Evolutionary conservation across 2,329 filamentous ascomycete genomes (phyloP).

Genomic region (Penicillium sp.): DNA sequence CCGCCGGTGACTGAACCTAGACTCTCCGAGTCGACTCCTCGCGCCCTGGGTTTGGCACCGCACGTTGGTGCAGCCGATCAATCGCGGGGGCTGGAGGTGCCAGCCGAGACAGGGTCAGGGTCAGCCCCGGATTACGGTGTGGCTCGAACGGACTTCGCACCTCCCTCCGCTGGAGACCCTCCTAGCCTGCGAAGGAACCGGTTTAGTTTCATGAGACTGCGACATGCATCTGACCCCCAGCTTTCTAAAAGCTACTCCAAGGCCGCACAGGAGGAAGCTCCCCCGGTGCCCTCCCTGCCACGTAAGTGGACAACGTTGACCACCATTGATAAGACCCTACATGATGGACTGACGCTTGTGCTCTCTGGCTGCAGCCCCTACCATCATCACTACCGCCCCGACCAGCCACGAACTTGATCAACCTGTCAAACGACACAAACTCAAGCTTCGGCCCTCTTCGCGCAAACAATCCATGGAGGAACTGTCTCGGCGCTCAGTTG

Average conservation of each 20-base stretch:
- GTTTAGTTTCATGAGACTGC: slow-evolving; percentile 73
- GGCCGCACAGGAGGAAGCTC: slow-evolving; percentile 57
- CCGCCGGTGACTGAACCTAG: slow-evolving; percentile 32
- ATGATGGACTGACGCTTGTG: slow-evolving; percentile 2
- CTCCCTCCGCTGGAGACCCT: slow-evolving; percentile 20
- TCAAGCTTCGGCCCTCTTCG: slow-evolving; percentile 40
- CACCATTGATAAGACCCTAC: background rate
- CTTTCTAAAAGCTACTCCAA: slow-evolving; percentile 69
- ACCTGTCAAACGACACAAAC: slow-evolving; percentile 40
- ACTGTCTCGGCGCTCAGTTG: slow-evolving; percentile 20
- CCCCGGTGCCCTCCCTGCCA: slow-evolving; percentile 41
- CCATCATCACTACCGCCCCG: slow-evolving; percentile 89
- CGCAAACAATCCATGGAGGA: slow-evolving; percentile 36
- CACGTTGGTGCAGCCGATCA: slow-evolving; percentile 15
- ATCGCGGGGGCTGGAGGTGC: slow-evolving; percentile 11
- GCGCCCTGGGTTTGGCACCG: slow-evolving; percentile 18
- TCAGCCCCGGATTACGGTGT: slow-evolving; percentile 15
- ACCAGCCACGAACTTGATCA: slow-evolving; percentile 61
- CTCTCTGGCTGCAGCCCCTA: slow-evolving; percentile 46
- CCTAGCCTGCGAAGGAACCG: slow-evolving; percentile 43
- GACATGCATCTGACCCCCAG: slow-evolving; percentile 91
- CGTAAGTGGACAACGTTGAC: slow-evolving; percentile 30
- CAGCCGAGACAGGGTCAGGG: slow-evolving; percentile 12
- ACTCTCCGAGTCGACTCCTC: slow-evolving; percentile 37
- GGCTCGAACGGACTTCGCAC: slow-evolving; percentile 16